Evolutionary conservation across 768 basidiomycete species (phyloP), one percentile per base, ranked within the genome.

Genomic region (Wakefieldia striispora): DNA sequence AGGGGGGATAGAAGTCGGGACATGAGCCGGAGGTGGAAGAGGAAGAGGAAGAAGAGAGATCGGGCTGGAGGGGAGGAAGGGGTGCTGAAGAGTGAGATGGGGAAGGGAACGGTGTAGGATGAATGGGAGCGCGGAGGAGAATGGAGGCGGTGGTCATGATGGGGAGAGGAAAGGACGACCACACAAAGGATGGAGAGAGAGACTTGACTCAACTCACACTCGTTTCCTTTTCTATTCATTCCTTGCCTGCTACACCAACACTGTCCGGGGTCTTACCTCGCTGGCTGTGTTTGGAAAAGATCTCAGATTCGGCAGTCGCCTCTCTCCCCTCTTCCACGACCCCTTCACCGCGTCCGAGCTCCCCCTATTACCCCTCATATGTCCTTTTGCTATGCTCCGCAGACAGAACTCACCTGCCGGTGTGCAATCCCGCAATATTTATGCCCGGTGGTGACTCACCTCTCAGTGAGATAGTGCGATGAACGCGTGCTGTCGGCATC

Each of bases 11-110:
- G 3, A 50, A 50, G 44, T 65, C 55, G 21, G 45, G 43, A 44
- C 45, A 60, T 2, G 62, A 64, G 29, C 41, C 51, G 8, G 63
- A 60, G 2, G 53, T 7, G 36, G 63, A 53, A 13, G 62, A 55
- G 19, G 62, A 51, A 0, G 61, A 54, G 20, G 57, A 54, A 0
- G 62, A 54, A 0, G 61, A 52, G 4, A 53, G 36, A 26, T 62
- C 59, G 33, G 33, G 33, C 2, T 61, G 59, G 21, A 51, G 55
- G 12, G 47, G 36, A 23, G 58, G 64, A 44, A 53, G 58, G 0
- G 52, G 54, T 0, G 36, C 45, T 33, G 59, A 46, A 0, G 33
- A 8, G 9, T 63, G 50, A 2, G 55, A 49, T 0, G 60, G 50
- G 39, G 51, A 44, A 7, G 62, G 45, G 39, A 52, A 49, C 0